Base-by-base conservation (phyloP, 2,329 filamentous ascomycete genomes). In the Fusarium sororula region DNA sequence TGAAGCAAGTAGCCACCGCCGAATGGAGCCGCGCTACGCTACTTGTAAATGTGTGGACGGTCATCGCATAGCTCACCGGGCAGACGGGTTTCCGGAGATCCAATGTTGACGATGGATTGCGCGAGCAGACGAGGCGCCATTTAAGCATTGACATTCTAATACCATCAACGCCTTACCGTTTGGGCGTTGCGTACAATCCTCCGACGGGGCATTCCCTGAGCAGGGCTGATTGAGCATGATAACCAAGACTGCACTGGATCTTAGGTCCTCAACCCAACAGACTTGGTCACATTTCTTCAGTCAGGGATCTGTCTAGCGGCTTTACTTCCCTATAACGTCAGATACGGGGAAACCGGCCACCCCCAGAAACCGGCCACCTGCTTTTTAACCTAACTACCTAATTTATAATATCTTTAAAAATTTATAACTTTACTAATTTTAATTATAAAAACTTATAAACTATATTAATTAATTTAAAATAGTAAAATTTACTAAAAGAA, bases 161-260 rank as follows among this genome's bases (percentile, higher is more conserved):
- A 14, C 67, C 39, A 55, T 48, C 37, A 41, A 75, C 66, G 72
- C 73, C 73, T 73, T 73, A 70, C 72, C 73, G 66, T 73, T 75
- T 70, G 35, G 37, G 41, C 42, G 50, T 48, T 61, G 42, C 57
- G 44, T 37, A 39, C 41, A 54, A 66, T 58, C 20, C 44, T 51
- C 55, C 41, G 35, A 50, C 17, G 14, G 55, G 58, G 42, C 12
- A 65, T 48, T 72, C 47, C 68, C 60, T 70, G 45, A 38, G 28
- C 37, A 47, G 28, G 55, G 44, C 53, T 51, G 37, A 28, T 50
- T 44, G 45, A 64, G 50, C 45, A 50, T 54, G 51, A 22, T 60
- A 32, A 60, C 28, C 37, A 53, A 51, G 37, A 47, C 28, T 39
- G 51, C 42, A 41, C 18, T 50, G 55, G 41, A 37, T 56, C 50